A percentile compares a stretch with the other conserved stretches of the same genome.
Evolutionary conservation across 331 rosid genomes (phyloP).

Genomic region (Arachis monticola): DNA sequence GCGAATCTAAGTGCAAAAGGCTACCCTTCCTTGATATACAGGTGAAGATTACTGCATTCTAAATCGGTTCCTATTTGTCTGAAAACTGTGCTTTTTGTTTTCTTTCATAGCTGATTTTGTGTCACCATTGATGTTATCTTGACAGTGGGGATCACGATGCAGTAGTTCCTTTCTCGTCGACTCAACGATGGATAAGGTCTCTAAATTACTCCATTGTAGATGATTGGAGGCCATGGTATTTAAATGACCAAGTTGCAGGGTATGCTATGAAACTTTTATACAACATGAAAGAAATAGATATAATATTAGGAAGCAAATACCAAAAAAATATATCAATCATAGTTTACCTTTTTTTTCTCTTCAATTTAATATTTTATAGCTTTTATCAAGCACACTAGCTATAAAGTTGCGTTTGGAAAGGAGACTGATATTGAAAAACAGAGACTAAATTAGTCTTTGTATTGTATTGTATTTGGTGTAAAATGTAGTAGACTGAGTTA

Average conservation of each 20-base stretch:
- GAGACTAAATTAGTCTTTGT: too few species aligned
- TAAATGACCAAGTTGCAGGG: slow-evolving; percentile 62
- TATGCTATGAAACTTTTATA: slow-evolving; percentile 22
- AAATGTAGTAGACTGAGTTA: too few species aligned
- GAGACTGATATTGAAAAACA: too few species aligned
- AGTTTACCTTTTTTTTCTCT: too few species aligned
- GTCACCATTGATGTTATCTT: neutral
- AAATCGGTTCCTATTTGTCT: neutral
- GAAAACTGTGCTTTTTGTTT: neutral
- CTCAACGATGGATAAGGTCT: slow-evolving; percentile 67
- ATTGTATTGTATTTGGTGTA: too few species aligned
- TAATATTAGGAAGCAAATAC: neutral
- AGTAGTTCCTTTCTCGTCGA: slow-evolving; percentile 44
- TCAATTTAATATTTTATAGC: neutral
- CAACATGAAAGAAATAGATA: neutral
- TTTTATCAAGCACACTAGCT: neutral
- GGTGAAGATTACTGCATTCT: slow-evolving; percentile 36
- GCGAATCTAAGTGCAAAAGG: slow-evolving; percentile 46
- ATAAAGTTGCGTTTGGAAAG: neutral
- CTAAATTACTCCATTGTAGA: slow-evolving; percentile 58
- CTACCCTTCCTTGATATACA: slow-evolving; percentile 49
- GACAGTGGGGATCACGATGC: slow-evolving; percentile 67
- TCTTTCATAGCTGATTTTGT: neutral
- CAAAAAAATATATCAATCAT: too few species aligned
- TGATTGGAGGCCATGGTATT: slow-evolving; percentile 68